These are phyloP conservation scores for Phytophthora fragariaefolia DNA, from an alignment of 352 stramenopile species.

Conservation along the genomic window DNA sequence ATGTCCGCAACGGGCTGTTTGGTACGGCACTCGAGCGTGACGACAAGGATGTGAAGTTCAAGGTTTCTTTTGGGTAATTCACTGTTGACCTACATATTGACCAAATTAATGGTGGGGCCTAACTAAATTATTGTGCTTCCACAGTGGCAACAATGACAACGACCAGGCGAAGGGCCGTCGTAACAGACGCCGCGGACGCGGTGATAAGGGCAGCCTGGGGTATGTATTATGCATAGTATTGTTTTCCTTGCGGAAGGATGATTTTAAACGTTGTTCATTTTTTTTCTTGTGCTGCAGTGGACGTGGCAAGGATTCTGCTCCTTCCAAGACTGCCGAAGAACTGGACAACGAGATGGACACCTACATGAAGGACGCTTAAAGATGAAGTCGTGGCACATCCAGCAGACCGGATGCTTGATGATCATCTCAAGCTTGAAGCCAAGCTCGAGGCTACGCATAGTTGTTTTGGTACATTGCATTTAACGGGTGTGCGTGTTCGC, in stretches of 20 bases:
- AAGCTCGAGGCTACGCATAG: constrained; percentile 32
- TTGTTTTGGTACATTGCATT: constrained; percentile 42
- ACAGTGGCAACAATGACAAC: constrained; percentile 40
- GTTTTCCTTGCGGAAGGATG: not conserved
- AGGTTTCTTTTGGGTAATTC: constrained; percentile 74
- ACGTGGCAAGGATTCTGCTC: constrained; percentile 43
- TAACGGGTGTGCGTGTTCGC: constrained; percentile 32
- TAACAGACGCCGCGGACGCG: constrained; percentile 52
- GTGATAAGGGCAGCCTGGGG: constrained; percentile 28
- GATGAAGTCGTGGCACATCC: constrained; percentile 15
- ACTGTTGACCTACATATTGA: not conserved
- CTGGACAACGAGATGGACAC: constrained; percentile 90
- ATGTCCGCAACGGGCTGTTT: constrained; percentile 81
- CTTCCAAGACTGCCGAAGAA: constrained; percentile 61
- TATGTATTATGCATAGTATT: constrained; percentile 14
- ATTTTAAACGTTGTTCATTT: constrained; percentile 6
- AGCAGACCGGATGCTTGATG: constrained; percentile 26
- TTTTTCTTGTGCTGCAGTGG: constrained; percentile 15
- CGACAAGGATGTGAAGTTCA: constrained; percentile 78
- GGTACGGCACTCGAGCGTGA: constrained; percentile 70
- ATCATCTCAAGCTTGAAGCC: not conserved
- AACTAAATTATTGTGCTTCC: not conserved
- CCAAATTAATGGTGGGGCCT: constrained; percentile 1
- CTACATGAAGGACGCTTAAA: constrained; percentile 87
- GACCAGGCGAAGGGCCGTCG: constrained; percentile 49